Base-by-base conservation (phyloP, 768 basidiomycete genomes). In the Suillus cothurnatus region DNA sequence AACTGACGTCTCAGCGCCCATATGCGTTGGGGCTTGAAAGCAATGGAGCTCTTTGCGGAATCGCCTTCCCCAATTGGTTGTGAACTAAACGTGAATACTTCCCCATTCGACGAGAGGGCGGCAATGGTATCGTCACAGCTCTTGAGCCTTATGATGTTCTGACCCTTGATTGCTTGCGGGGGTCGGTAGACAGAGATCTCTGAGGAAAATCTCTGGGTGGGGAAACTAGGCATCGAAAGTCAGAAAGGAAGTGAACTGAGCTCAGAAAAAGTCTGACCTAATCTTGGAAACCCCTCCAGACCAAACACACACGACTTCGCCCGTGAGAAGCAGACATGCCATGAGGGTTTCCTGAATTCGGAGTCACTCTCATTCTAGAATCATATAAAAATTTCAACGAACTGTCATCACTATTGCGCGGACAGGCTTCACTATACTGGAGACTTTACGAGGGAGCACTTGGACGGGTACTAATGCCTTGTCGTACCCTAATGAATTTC, bases 1-100 rank as follows among this genome's bases (percentile, higher is more conserved):
- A 93, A 93, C 68, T 92, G 88, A 75, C 92, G 94, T 66, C 92
- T 81, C 60, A 97, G 78, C 0, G 93, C 91, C 97, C 96, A 98
- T 8, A 94, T 88, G 31, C 94, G 87, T 74, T 96, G 94, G 0
- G 97, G 95, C 70, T 91, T 91, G 64, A 92, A 85, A 31, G 71
- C 38, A 4, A 43, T 60, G 23, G 64, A 70, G 28, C 53, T 59
- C 4, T 52, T 55, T 7, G 66, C 34, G 11, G 65, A 72, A 39
- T 72, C 72, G 23, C 71, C 69, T 28, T 80, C 78, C 21, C 75
- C 62, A 45, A 81, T 73, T 12, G 74, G 68, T 0, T 81, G 81
- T 1, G 86, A 76, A 4, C 83, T 79, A 72, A 96, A 97, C 0
- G 89, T 92, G 74, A 94, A 98, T 3, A 98, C 86, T 74, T 98